These are phyloP conservation scores for Pyronema omphalodes DNA, from an alignment of 495 filamentous ascomycete genomes.

Conservation along the genomic window DNA sequence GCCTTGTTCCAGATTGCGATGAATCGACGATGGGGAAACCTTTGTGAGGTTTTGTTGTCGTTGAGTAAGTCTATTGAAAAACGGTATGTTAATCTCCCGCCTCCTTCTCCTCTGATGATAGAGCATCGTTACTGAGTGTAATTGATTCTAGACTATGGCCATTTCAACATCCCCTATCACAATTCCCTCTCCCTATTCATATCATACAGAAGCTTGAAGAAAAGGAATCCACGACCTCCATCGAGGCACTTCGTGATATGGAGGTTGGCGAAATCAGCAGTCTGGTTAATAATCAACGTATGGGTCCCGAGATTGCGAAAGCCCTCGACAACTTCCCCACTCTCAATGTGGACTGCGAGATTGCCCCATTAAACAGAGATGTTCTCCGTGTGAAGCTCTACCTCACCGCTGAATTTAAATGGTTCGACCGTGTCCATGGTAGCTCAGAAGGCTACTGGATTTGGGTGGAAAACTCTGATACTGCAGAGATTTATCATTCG, in stretches of 20 bases:
- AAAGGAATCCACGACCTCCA: slow-evolving; percentile 46
- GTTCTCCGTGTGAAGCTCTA: slow-evolving; percentile 73
- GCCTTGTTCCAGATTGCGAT: slow-evolving; percentile 94
- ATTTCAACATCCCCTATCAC: slow-evolving; percentile 82
- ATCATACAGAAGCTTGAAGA: slow-evolving; percentile 68
- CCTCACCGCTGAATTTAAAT: slow-evolving; percentile 75
- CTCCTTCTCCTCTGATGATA: background rate
- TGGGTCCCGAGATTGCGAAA: slow-evolving; percentile 63
- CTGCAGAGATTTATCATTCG: slow-evolving; percentile 92
- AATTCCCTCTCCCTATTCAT: slow-evolving; percentile 78
- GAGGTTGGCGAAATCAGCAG: slow-evolving; percentile 75
- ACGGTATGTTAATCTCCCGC: slow-evolving; percentile 23
- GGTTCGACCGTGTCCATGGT: slow-evolving; percentile 93
- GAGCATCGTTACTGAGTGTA: background rate
- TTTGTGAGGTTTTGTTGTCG: slow-evolving; percentile 73
- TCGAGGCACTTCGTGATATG: slow-evolving; percentile 81
- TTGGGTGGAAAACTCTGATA: slow-evolving; percentile 98
- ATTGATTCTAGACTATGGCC: slow-evolving; percentile 50
- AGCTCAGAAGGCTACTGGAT: slow-evolving; percentile 92
- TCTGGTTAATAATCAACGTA: slow-evolving; percentile 73
- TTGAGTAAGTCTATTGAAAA: slow-evolving; percentile 94
- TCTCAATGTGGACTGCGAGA: slow-evolving; percentile 73
- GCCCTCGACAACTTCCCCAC: slow-evolving; percentile 84
- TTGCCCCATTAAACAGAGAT: slow-evolving; percentile 87
- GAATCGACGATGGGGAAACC: slow-evolving; percentile 82